Evolutionary conservation across 331 rosid species (phyloP), one percentile per base, ranked within the genome.

Genomic region (Pyracantha coccinea): DNA sequence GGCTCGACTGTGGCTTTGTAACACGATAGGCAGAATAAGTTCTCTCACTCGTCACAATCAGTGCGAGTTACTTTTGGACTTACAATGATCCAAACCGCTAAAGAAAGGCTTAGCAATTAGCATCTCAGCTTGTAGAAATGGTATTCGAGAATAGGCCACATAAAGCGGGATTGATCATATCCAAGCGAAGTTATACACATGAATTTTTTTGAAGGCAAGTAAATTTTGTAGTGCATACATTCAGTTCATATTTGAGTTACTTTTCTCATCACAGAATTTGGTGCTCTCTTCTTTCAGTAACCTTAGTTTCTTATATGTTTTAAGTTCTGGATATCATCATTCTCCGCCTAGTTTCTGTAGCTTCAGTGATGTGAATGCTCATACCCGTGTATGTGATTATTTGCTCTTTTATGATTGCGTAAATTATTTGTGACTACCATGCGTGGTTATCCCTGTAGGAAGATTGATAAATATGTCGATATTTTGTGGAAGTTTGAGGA

Each of bases 1-100:
- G 79, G 87, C 92, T 67, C 87, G 93, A 31, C 74, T 91, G 52
- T 94, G 99, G 97, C 96, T 94, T 66, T 86, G 92, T 75, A 87
- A 81, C 61, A 76, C 91, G 6, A 79, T 94, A 32, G 85, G 91
- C 5, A 82, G 88, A 28, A 66, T 90, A 73, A 75, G 68, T 67
- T 82, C 86, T 23, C 71, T 94, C 45, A 47, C 76, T 65, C 69
- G 81, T 47, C 72, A 53, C 68, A 81, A 85, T 24, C 91, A 88
- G 65, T 76, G 89, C 5, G 85, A 84, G 71, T 54, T 94, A 44
- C 89, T 94, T 69, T 67, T 85, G 66, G 78, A 55, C 58, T 78
- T 94, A 19, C 45, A 91, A 47, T 83, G 75, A 72, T 79, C 79
- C 52, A 79, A 75, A 50, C 82, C 84, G 1, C 55, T 73, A 28